phyloP scores from a whole-genome alignment of 176 grass and related monocot genomes.

The Dendrocalamus sinicus region DNA sequence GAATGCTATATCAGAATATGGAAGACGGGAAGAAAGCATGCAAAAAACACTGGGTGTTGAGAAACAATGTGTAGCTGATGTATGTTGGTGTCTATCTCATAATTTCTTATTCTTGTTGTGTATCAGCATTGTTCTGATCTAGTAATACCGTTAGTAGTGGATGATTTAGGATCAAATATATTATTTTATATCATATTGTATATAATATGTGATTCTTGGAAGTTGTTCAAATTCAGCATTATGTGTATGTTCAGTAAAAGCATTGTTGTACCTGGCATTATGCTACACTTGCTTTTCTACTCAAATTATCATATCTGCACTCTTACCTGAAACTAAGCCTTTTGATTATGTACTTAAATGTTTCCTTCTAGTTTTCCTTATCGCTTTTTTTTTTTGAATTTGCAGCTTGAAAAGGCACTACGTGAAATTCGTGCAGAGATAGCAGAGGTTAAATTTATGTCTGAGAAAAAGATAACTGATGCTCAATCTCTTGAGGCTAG shows the following conservation, averaged over 20 bases:
- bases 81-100: constrained; percentile 47
- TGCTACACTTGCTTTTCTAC: not conserved
- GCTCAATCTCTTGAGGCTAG: constrained; percentile 74
- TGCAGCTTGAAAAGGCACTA: constrained; percentile 89
- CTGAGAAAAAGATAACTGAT: constrained; percentile 80
- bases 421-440: constrained; percentile 75
- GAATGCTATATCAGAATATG: constrained; percentile 74
- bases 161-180: not conserved
- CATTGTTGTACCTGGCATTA: not conserved
- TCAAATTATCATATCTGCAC: not conserved
- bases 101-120: constrained; percentile 28
- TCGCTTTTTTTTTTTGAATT: constrained; percentile 37
- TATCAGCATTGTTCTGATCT: not conserved
- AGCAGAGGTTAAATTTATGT: constrained; percentile 81
- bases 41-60: constrained; percentile 77
- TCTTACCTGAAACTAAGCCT: not conserved
- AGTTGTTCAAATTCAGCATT: not conserved
- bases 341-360: not conserved
- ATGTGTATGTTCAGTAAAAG: not conserved
- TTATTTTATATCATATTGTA: not conserved
- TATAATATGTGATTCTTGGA: not conserved
- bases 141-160: not conserved
- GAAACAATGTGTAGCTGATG: constrained; percentile 85
- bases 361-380: constrained; percentile 21
- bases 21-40: constrained; percentile 74